These are phyloP conservation scores for Kuraishia hungarica DNA, from an alignment of 805 yeast genomes.

Conservation along the genomic window DNA sequence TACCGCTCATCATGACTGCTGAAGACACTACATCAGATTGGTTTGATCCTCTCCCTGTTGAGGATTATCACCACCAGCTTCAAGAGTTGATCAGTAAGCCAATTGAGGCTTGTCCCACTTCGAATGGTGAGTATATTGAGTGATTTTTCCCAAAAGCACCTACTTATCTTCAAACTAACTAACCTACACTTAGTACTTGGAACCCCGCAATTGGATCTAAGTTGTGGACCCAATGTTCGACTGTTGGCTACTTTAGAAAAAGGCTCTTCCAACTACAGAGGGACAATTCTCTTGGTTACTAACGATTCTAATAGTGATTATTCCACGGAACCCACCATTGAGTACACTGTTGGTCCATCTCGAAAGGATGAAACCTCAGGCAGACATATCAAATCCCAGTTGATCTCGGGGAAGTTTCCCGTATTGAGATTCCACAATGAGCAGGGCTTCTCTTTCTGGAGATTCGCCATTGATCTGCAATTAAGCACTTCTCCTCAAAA, in stretches of 20 bases:
- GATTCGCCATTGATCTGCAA: constrained; percentile 49
- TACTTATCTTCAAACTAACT: background rate
- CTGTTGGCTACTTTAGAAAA: constrained; percentile 55
- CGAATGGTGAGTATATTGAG: constrained; percentile 2
- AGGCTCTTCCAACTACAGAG: constrained; percentile 47
- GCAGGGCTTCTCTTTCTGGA: constrained; percentile 48
- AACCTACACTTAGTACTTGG: constrained; percentile 11
- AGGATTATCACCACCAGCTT: constrained; percentile 13
- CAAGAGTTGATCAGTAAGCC: background rate
- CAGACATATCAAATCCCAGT: constrained; percentile 1
- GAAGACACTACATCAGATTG: constrained; percentile 8
- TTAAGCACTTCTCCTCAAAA: constrained; percentile 46
- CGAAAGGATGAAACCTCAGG: constrained; percentile 7
- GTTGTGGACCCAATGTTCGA: constrained; percentile 75
- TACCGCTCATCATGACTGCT: background rate
- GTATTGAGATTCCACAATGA: constrained; percentile 34
- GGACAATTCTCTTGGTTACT: constrained; percentile 57
- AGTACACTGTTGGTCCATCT: constrained; percentile 28
- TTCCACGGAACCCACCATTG: constrained; percentile 18
- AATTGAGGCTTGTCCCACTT: constrained; percentile 3
- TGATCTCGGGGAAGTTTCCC: constrained; percentile 35
- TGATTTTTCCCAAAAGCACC: no score
- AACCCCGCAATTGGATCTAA: constrained; percentile 29
- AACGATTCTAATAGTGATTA: constrained; percentile 25
- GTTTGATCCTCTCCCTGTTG: constrained; percentile 21